Base-by-base conservation (phyloP, 306 rosid species). In the Lathyrus sativus region DNA sequence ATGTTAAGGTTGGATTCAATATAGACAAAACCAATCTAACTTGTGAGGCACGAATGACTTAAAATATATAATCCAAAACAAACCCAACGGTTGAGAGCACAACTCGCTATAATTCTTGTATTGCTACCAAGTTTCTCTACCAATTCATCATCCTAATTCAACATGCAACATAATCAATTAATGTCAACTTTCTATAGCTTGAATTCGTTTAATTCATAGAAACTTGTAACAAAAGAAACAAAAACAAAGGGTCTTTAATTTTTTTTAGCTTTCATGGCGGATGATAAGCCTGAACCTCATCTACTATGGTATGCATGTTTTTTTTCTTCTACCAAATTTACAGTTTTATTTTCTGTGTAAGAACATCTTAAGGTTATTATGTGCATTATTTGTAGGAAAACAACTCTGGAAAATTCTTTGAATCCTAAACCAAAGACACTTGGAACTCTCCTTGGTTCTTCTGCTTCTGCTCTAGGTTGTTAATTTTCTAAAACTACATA, bases 381-480 rank as follows among this genome's bases (percentile, higher is more conserved):
- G 17, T 65, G 68, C 41, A 24, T n/a, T 33, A 33, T 6, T 33
- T 68, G 51, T 51, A 89, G 95, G 83, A 35, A 0, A 6, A 35
- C 7, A 35, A 1, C 39, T 7, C 39, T 35, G 2, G 39, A 7
- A 1, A 35, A 7, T 35, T 9, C 39, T 7, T 35, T 35, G 6
- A 7, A 45, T 73, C 31, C 17, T 43, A 74, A 79, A 41, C 67
- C 54, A 17, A 63, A 4, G n/a, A 72, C 41, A 64, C 61, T 17
- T 63, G 44, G 58, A 35, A 35, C 46, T 58, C 46, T 72, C 10
- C 35, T 81, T 26, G 60, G 84, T 49, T 77, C 3, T 44, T 77
- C 80, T 37, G 67, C 84, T 71, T 91, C 90, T 18, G 88, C 90
- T 15, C 89, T 83, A 65, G 97, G 97, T 85, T 76, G 39, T 73